Base-by-base conservation (phyloP, 1,284 basidiomycete species). In the Cerrena zonata region DNA sequence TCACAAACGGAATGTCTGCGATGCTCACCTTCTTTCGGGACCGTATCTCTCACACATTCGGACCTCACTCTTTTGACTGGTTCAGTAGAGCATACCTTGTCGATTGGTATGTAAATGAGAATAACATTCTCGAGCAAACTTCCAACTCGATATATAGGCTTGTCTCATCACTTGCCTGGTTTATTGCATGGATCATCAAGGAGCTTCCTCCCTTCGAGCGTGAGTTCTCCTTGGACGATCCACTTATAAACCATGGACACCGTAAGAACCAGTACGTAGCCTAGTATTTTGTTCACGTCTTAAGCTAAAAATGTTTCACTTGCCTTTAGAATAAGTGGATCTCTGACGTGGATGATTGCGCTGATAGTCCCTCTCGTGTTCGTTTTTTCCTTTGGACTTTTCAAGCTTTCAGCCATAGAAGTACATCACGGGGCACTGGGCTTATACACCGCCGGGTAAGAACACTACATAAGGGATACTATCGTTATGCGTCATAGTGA, bases 361-460 rank as follows among this genome's bases (percentile, higher is more conserved):
- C 61, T 79, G 25, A 63, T 72, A 39, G 55, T 77, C 2, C 82
- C 83, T 2, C 58, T 74, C 25, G 56, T 60, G 2, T 54, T 77
- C 15, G 64, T 77, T 22, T 40, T 64, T 2, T 48, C 67, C 1
- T 55, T 66, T 13, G 76, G 78, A 0, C 51, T 66, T 11, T 52
- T 71, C 5, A 72, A 71, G 40, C 61, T 67, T 10, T 82, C 81
- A 2, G 56, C 76, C 1, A 58, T 78, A 13, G 71, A 77, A 40
- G 67, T 82, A 15, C 81, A 85, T 56, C 81, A 86, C 57, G 77
- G 78, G 12, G 59, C 72, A 10, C 69, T 86, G 22, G 72, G 75
- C 11, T 61, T 81, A 4, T 73, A 66, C 50, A 68, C 76, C 12
- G 71, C 72, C 39, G 69, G 75, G 80, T 82, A 59, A 42, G 66